Evolutionary conservation across 768 basidiomycete genomes (phyloP), one percentile per base, ranked within the genome.

Genomic region (Pleurotus giganteus): DNA sequence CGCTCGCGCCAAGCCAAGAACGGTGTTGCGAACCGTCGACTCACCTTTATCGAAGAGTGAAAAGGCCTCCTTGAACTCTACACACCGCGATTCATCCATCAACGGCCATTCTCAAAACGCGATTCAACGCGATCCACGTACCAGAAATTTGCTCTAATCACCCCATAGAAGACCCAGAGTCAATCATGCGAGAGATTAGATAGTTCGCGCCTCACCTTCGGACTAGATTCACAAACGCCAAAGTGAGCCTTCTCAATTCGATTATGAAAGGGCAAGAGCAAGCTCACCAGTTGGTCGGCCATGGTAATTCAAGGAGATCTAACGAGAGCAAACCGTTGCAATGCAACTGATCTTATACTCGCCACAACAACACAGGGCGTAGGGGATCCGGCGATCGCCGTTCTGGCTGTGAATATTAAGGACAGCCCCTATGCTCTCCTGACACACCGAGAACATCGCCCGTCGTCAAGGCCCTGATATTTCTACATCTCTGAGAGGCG

Each of bases 11-110:
- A 31, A 47, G 28, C 46, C 46, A 37, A 34, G 49, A 23, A n/a
- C 45, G 55, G 55, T 56, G 47, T 41, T 23, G 45, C 34, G 42
- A 23, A n/a, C n/a, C n/a, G n/a, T n/a, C n/a, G 24, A 71, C 79
- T 55, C 57, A 93, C 94, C 91, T 72, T 94, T 95, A 78, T 97
- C 94, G 71, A 98, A 98, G 19, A 98, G 82, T 56, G 94, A 93
- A 77, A 98, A 98, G 47, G 95, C 95, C 79, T 98, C 96, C 82
- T 96, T 98, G 85, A 95, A 98, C 74, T 96, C 94, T 91, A 61
- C n/a, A 29, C 32, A 59, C 21, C 12, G 47, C 31, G 28, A 43
- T 21, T 12, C n/a, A 26, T 11, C 32, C 51, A 32, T 42, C 21
- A 32, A 29, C 13, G n/a, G n/a, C 12, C 31, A 8, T 37, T 53